Evolutionary conservation across 2,329 filamentous ascomycete species (phyloP).

Genomic region (Aspergillus uvarum): DNA sequence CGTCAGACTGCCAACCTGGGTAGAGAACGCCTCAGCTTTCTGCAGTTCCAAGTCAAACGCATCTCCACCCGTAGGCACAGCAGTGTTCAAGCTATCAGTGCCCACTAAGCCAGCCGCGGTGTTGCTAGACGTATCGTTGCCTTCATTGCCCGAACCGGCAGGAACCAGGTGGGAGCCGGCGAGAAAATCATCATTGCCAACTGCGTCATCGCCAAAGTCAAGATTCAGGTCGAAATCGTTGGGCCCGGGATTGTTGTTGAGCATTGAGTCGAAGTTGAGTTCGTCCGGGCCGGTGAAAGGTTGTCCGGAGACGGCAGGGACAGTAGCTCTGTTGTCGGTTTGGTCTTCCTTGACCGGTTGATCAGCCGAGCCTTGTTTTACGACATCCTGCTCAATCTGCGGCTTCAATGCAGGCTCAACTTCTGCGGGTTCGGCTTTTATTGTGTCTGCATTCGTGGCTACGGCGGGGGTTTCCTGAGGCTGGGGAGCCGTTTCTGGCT

Average conservation of each 20-base stretch:
- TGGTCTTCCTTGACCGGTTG: slow-evolving; percentile 26
- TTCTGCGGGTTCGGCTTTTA: slow-evolving; percentile 16
- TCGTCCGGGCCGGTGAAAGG: slow-evolving; percentile 29
- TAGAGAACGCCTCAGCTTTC: slow-evolving; percentile 26
- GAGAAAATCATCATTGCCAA: slow-evolving; percentile 41
- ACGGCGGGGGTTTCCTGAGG: slow-evolving; percentile 20
- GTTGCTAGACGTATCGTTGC: slow-evolving; percentile 20
- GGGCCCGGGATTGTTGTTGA: slow-evolving; percentile 33
- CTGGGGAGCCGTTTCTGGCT: slow-evolving; percentile 17
- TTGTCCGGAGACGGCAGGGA: slow-evolving; percentile 20
- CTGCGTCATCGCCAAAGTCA: slow-evolving; percentile 40
- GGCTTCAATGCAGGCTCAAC: slow-evolving; percentile 12
- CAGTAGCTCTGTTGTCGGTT: slow-evolving; percentile 15
- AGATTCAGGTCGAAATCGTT: slow-evolving; percentile 43
- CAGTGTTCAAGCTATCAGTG: slow-evolving; percentile 32
- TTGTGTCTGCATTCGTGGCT: slow-evolving; percentile 20
- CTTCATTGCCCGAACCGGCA: slow-evolving; percentile 17
- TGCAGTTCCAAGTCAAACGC: slow-evolving; percentile 41
- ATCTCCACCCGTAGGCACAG: slow-evolving; percentile 32
- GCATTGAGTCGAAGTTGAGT: slow-evolving; percentile 44
- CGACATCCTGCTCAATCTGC: slow-evolving; percentile 16
- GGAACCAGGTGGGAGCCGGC: slow-evolving; percentile 33
- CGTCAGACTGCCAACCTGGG: slow-evolving; percentile 19
- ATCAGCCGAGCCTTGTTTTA: slow-evolving; percentile 15
- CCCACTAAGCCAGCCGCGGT: slow-evolving; percentile 32